Conservation (phyloP, 2,329 filamentous ascomycete genomes). For the Epichloe baconii region DNA sequence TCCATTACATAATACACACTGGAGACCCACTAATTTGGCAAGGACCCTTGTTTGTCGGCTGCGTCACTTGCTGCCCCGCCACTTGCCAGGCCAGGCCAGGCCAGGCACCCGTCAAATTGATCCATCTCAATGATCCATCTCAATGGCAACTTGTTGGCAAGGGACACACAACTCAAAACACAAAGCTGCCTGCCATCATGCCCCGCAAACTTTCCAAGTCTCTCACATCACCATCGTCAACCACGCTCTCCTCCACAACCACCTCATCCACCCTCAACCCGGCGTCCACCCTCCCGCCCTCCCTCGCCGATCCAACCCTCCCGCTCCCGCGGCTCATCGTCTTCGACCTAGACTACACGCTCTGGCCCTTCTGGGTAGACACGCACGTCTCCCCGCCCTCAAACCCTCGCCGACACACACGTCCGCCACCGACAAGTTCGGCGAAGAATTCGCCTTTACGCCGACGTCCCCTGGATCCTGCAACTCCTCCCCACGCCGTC, state of each 20-base stretch:
- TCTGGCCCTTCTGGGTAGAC: conserved; percentile 99
- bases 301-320: conserved; percentile 37
- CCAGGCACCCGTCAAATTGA: too few relatives aligned
- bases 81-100: too few relatives aligned
- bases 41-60: too few relatives aligned
- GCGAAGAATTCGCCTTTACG: conserved; percentile 57
- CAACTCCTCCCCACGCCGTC: conserved; percentile 32
- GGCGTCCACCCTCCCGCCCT: conserved; percentile 18
- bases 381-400: conserved; percentile 74
- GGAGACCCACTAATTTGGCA: too few relatives aligned
- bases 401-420: conserved; percentile 31
- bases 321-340: conserved; percentile 74
- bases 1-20: too few relatives aligned
- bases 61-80: too few relatives aligned
- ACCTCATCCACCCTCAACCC: not conserved
- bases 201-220: conserved; percentile 21
- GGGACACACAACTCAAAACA: too few relatives aligned
- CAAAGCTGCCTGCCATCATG: conserved; percentile 9
- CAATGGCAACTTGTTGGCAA: too few relatives aligned
- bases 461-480: conserved; percentile 54
- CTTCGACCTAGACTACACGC: conserved; percentile 93
- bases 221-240: conserved; percentile 6
- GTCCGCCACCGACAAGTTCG: conserved; percentile 38
- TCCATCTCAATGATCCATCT: too few relatives aligned
- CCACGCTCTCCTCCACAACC: not conserved